Base-by-base conservation (phyloP, 139 green algal species). In the Dunaliella sp. region DNA sequence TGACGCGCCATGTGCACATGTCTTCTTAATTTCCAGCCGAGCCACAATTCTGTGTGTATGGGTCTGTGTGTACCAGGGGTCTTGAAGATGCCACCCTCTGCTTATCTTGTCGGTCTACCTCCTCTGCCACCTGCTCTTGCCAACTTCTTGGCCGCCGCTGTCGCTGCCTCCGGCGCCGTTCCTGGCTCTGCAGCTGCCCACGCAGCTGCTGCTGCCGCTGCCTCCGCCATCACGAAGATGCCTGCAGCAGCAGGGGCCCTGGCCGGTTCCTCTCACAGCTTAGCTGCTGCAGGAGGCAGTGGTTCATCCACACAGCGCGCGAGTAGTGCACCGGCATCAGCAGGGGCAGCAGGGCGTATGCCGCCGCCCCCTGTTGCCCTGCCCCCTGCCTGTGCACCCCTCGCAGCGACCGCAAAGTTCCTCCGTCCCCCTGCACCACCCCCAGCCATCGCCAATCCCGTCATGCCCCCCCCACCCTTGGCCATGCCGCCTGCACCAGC, bases 1-100 rank as follows among this genome's bases (percentile, higher is more conserved):
- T n/a, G n/a, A n/a, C n/a, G n/a, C n/a, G n/a, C n/a, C n/a, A n/a
- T n/a, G n/a, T n/a, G n/a, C n/a, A n/a, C n/a, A n/a, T n/a, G n/a
- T n/a, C n/a, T n/a, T n/a, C n/a, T n/a, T n/a, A n/a, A n/a, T n/a
- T n/a, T n/a, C n/a, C n/a, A n/a, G n/a, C n/a, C n/a, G n/a, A n/a
- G n/a, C n/a, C n/a, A n/a, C n/a, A n/a, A n/a, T n/a, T n/a, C n/a
- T 80, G 74, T 21, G 74, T 80, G 74, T 24, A 21, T 80, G 74
- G 12, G 74, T 80, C 12, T 24, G 31, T 80, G 74, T 80, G 74
- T 24, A 21, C 38, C 34, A 24, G 76, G n/a, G 3, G 76, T 81
- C 1, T 33, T 81, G 48, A 65, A 65, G 28, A 81, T 81, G 76
- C n/a, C 76, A 37, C n/a, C 34, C 28, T 33, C 76, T 36, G 76